Conservation (phyloP, 2,329 filamentous ascomycete species). For the Lojkania enalia region DNA sequence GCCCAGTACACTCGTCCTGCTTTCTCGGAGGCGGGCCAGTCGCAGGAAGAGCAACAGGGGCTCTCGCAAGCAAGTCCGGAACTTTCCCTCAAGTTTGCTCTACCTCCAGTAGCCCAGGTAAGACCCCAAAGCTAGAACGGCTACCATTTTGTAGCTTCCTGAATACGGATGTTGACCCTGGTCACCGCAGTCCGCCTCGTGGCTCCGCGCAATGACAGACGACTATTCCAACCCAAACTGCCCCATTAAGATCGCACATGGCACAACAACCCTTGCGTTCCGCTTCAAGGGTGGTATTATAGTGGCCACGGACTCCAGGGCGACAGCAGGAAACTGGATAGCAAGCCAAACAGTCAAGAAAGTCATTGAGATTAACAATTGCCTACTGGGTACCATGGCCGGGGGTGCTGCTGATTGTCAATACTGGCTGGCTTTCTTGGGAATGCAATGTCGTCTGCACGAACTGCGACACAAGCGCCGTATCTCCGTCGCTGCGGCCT, state of each 20-base stretch:
- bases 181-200: slow-evolving; percentile 74
- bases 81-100: slow-evolving; percentile 89
- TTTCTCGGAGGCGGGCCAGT: slow-evolving; percentile 71
- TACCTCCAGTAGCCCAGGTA: slow-evolving; percentile 91
- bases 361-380: slow-evolving; percentile 97
- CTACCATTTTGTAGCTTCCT: background rate
- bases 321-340: slow-evolving; percentile 98
- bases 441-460: slow-evolving; percentile 98
- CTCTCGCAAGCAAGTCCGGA: slow-evolving; percentile 69
- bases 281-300: slow-evolving; percentile 98
- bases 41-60: slow-evolving; percentile 73
- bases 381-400: slow-evolving; percentile 94
- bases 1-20: slow-evolving; percentile 84
- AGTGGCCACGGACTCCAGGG: slow-evolving; percentile 95
- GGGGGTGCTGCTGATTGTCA: slow-evolving; percentile 98
- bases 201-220: slow-evolving; percentile 96
- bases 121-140: too few relatives aligned
- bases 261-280: slow-evolving; percentile 96
- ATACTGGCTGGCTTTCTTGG: slow-evolving; percentile 99
- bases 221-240: slow-evolving; percentile 95
- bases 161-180: slow-evolving; percentile 6
- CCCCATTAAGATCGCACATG: slow-evolving; percentile 99
- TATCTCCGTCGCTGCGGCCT: slow-evolving; percentile 95
- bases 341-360: slow-evolving; percentile 99
- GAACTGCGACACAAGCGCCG: slow-evolving; percentile 99